Evolutionary conservation across 441 rosid species (phyloP).

Genomic region (Brassica balearica): DNA sequence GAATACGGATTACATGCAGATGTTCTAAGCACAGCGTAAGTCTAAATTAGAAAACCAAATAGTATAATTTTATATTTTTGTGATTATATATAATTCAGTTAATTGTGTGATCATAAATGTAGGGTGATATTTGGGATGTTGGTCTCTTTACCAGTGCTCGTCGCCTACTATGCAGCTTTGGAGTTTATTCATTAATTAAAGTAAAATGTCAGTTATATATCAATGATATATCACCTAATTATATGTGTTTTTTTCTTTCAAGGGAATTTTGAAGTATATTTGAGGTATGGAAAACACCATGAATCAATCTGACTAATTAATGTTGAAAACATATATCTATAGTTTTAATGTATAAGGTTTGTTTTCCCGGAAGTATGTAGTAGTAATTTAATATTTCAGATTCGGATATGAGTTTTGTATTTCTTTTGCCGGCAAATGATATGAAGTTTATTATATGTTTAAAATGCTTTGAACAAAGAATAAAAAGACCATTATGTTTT

Average conservation of each 20-base stretch:
- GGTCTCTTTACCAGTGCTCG: slow-evolving; percentile 71
- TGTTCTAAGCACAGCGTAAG: slow-evolving; percentile 96
- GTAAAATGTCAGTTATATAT: neutral
- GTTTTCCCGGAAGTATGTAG: neutral
- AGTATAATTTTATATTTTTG: neutral
- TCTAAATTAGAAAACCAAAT: neutral
- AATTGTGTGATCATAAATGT: slow-evolving; percentile 30
- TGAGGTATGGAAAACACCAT: slow-evolving; percentile 23
- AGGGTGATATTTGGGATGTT: slow-evolving; percentile 91
- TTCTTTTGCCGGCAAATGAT: neutral
- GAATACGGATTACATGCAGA: slow-evolving; percentile 87
- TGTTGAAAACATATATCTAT: neutral
- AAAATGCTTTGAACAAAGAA: neutral
- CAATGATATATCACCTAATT: neutral
- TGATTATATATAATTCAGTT: neutral
- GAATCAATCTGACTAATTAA: slow-evolving; percentile 2
- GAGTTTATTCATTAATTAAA: slow-evolving; percentile 55
- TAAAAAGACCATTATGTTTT: no score
- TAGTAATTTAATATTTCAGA: neutral
- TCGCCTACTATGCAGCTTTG: slow-evolving; percentile 72
- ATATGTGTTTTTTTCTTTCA: neutral
- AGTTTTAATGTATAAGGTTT: neutral
- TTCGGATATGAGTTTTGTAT: neutral
- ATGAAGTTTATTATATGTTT: neutral
- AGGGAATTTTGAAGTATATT: slow-evolving; percentile 20